Base-by-base conservation (phyloP, 257 asterid genomes). In the Ajuga chamaepitys region DNA sequence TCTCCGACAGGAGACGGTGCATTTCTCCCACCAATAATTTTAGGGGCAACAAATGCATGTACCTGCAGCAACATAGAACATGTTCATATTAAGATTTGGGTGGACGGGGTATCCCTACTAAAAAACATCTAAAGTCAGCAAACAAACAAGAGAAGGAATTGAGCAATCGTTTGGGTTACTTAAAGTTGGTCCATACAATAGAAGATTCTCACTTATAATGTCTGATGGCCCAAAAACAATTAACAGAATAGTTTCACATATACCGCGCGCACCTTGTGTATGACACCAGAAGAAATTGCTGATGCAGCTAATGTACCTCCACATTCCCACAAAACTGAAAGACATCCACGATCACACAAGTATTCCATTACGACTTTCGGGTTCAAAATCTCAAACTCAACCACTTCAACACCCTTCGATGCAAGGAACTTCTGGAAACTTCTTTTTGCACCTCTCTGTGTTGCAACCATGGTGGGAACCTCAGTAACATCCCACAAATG, bases 1-100 rank as follows among this genome's bases (percentile, higher is more conserved):
- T 94, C 99, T 48, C 99, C 95, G 4, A 90, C 90, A 25, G 97
- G 99, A 30, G 99, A 81, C 0, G 99, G 97, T 13, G 99, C 99
- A 80, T 80, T 82, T 71, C 71, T 83, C 58, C 99, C 99, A 22
- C 99, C 99, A 68, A 94, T 86, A 56, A 94, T 94, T 79, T 90
- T 90, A 50, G 97, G 97, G 63, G 99, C 99, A 48, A 93, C 83
- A 77, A 93, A 93, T 62, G 99, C 95, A 83, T 88, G 89, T 52
- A 89, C 96, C 97, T 93, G 77, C 68, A 77, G 64, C 58, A 32
- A 64, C 13, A 58, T 16, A 69, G 24, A 52, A 65, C 45, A 53
- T 11, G 35, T 21, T 24, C 42, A 56, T 51, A 18, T 48, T 48
- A 34, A 45, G 30, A 47, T 48, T 32, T 24, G 46, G 35, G 18